These are phyloP conservation scores for Arachnopeziza araneosa DNA, from an alignment of 2,329 filamentous ascomycete species.

Conservation along the genomic window DNA sequence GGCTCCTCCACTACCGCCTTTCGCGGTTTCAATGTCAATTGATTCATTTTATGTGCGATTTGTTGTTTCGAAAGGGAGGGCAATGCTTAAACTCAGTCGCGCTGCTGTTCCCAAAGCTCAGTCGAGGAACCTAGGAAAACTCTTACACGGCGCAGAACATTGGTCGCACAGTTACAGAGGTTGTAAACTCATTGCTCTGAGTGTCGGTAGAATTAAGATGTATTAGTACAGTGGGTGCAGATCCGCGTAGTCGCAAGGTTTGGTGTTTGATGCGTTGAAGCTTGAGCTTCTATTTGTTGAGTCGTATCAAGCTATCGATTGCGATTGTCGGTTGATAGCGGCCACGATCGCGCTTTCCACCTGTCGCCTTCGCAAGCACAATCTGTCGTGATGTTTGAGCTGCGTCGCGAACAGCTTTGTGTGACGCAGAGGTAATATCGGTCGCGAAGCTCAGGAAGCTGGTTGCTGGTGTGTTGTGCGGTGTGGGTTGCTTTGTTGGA, in stretches of 20 bases:
- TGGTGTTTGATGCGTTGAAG: constrained; percentile 5
- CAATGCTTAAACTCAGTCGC: neutral
- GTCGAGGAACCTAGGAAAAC: constrained; percentile 3
- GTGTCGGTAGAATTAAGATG: constrained; percentile 11
- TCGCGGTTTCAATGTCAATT: constrained; percentile 29
- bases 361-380: neutral
- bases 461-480: neutral
- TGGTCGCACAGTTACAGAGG: constrained; percentile 18
- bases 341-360: constrained; percentile 5
- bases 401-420: too few relatives aligned
- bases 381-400: too few relatives aligned
- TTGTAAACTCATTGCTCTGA: constrained; percentile 22
- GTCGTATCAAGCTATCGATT: neutral
- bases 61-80: neutral
- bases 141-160: constrained; percentile 13
- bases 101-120: neutral
- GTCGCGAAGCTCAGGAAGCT: neutral
- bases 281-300: constrained; percentile 5
- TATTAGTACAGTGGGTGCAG: constrained; percentile 2
- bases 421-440: neutral
- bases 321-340: neutral
- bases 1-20: constrained; percentile 44
- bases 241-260: neutral
- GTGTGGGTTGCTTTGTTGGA: constrained; percentile 3
- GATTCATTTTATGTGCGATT: constrained; percentile 21